Conservation (phyloP, 345 rosid species). For the Conringia planisiliqua region DNA sequence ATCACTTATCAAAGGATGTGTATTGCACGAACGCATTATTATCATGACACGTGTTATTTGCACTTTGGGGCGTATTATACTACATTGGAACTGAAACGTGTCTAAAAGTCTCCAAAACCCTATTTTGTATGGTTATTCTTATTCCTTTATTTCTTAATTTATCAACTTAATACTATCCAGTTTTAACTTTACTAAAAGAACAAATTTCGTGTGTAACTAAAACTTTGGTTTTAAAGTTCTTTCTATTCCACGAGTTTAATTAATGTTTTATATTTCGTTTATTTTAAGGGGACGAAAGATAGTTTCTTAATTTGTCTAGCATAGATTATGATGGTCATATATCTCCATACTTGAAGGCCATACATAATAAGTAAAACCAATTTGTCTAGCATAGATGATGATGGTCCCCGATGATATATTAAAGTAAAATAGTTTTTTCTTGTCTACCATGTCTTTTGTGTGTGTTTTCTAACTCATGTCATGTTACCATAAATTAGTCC, state of each 20-base stretch:
- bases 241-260: too few relatives aligned
- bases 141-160: background rate
- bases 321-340: background rate
- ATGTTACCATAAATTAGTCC: background rate
- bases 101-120: background rate
- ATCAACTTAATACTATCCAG: background rate
- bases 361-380: background rate
- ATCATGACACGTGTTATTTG: conserved; percentile 2
- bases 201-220: background rate
- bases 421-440: background rate
- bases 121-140: background rate
- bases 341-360: background rate
- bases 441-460: background rate
- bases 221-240: too few relatives aligned
- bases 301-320: background rate
- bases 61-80: background rate
- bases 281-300: background rate
- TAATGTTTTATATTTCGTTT: too few relatives aligned
- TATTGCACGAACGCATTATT: conserved; percentile 1
- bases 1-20: background rate
- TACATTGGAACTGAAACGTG: background rate
- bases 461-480: background rate
- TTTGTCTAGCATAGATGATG: too few relatives aligned
- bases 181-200: background rate
- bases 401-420: background rate